Evolutionary conservation across 2,329 filamentous ascomycete genomes (phyloP).

Genomic region (Diaporthe nobilis): DNA sequence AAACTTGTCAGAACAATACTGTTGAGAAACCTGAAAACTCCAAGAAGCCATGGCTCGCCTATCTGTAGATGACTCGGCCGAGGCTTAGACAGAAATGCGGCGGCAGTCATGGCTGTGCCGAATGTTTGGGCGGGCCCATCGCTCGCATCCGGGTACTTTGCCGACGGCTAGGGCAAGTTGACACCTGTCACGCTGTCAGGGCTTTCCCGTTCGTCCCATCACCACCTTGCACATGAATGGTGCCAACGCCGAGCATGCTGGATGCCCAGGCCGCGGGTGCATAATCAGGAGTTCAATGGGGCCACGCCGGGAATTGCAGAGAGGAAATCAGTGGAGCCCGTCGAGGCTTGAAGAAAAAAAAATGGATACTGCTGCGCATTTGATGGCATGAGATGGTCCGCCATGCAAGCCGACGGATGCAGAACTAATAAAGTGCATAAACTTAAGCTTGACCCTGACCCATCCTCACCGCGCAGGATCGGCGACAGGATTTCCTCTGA

Average conservation of each 20-base stretch:
- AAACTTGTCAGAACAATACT: background rate
- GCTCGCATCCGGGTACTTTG: background rate
- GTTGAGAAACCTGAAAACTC: background rate
- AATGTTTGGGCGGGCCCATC: background rate
- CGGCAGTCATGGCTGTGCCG: background rate
- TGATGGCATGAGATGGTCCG: background rate
- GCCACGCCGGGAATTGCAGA: background rate
- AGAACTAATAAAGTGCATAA: background rate
- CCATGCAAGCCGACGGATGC: background rate
- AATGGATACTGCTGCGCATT: background rate
- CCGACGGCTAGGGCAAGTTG: background rate
- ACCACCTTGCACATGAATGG: background rate
- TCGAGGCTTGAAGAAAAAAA: background rate
- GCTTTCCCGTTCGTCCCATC: background rate
- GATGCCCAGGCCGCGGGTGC: slow-evolving; percentile 1
- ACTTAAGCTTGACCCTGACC: slow-evolving; percentile 2
- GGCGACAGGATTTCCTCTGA: background rate
- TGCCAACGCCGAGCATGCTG: background rate
- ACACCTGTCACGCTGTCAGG: background rate
- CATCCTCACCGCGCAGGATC: background rate
- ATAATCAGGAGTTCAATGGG: background rate
- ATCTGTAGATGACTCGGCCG: slow-evolving; percentile 1
- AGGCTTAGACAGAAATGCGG: background rate
- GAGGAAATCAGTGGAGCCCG: background rate
- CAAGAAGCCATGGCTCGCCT: background rate